Evolutionary conservation across 176 grass and related monocot genomes (phyloP).

Genomic region (Oropetium thomaeum): DNA sequence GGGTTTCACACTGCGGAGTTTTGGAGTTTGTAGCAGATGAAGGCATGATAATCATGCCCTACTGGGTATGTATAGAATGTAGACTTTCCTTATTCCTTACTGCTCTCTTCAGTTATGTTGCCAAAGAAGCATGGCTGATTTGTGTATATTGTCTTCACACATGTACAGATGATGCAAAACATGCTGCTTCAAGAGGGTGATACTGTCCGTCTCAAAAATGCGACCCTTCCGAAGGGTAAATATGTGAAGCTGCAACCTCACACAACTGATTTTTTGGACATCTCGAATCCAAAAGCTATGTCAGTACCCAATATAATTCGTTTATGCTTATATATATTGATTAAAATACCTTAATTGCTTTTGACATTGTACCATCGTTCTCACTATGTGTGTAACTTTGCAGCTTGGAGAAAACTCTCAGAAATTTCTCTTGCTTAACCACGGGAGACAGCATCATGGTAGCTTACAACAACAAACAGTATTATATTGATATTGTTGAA

Average conservation of each 20-base stretch:
- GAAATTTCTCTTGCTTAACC: slow-evolving; percentile 91
- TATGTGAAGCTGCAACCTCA: slow-evolving; percentile 91
- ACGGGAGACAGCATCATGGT: slow-evolving; percentile 82
- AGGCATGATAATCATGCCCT: slow-evolving; percentile 93
- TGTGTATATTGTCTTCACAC: slow-evolving; percentile 9
- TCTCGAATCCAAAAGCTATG: slow-evolving; percentile 86
- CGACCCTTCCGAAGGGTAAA: slow-evolving; percentile 75
- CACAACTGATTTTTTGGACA: slow-evolving; percentile 81
- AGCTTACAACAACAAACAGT: slow-evolving; percentile 87
- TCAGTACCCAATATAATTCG: slow-evolving; percentile 37
- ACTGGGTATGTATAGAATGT: slow-evolving; percentile 57
- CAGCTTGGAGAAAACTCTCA: slow-evolving; percentile 80
- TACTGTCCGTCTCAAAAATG: slow-evolving; percentile 56
- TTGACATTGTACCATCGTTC: not conserved
- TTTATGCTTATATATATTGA: not conserved
- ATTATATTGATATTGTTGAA: slow-evolving; percentile 93
- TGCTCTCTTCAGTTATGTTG: slow-evolving; percentile 18
- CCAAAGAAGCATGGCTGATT: slow-evolving; percentile 2
- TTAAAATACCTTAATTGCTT: not conserved
- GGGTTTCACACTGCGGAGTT: slow-evolving; percentile 88
- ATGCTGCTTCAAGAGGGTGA: slow-evolving; percentile 95
- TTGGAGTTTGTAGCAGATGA: slow-evolving; percentile 95
- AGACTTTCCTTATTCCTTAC: not conserved
- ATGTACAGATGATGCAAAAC: slow-evolving; percentile 96
- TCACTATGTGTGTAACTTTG: slow-evolving; percentile 15